Evolutionary conservation across 768 basidiomycete genomes (phyloP), one percentile per base, ranked within the genome.

Genomic region (Atractiella rhizophila): DNA sequence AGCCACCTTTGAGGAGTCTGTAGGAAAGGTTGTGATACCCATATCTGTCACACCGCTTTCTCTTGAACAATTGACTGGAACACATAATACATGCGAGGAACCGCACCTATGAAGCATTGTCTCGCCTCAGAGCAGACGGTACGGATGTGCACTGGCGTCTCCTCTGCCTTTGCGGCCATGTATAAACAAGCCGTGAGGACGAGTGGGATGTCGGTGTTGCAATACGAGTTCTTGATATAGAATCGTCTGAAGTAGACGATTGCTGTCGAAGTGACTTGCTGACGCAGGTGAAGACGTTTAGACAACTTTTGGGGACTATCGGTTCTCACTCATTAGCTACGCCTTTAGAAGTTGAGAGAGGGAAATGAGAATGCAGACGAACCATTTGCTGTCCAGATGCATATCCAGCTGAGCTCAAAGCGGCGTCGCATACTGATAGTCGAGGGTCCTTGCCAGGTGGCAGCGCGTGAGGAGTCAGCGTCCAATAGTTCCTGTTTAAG

Each of bases 171-270:
- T 0, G 86, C 81, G 8, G 88, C 86, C 26, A 96, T 76, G 58
- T 94, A 96, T 48, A 75, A 74, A 60, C 88, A 98, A 0, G 85
- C 81, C 0, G 83, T 73, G 32, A 85, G 72, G 37, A 94, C 85
- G 42, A 86, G 65, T 52, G 80, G 85, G 0, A 83, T 83, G 49
- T 96, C 91, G 0, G 88, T 94, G 56, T 91, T 85, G 62, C 79
- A 83, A 55, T 85, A 88, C 7, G 73, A 67, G 56, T 88, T 94
- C 63, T 88, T 88, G 52, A 88, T 63, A 58, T 96, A 98, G 61
- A 94, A 96, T n/a, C 91, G 66, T 28, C 79, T 72, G 59, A 96
- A 91, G 61, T 82, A 96, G 29, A 94, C 76, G 35, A 76, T 82
- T 19, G 88, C 83, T 1, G 85, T 94, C 3, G 88, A 82, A 42